Percentiles rank a stretch among this genome's conserved stretches.
Conservation (phyloP, 1,284 basidiomycete genomes). For the Blastosporella zonata region DNA sequence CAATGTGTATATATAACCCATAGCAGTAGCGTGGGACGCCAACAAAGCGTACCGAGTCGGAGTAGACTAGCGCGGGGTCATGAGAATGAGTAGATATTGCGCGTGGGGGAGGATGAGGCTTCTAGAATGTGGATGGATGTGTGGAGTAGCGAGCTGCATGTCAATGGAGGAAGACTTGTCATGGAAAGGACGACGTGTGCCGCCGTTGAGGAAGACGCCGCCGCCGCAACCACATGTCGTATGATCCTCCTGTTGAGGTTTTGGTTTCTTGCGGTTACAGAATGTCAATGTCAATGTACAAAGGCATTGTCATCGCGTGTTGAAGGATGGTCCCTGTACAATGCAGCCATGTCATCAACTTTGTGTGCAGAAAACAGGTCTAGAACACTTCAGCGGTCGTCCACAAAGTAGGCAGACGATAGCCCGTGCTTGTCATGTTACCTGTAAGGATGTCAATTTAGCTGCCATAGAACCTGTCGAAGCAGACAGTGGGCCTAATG, state of each 20-base stretch:
- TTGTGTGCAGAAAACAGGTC: not conserved
- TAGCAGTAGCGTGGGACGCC: too few relatives aligned
- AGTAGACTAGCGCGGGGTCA: too few relatives aligned
- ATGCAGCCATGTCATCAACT: too few relatives aligned
- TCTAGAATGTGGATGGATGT: not conserved
- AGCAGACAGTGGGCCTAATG: not conserved
- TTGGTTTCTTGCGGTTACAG: too few relatives aligned
- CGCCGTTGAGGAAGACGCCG: not conserved
- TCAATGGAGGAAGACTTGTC: not conserved
- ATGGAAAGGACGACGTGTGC: not conserved
- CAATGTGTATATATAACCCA: too few relatives aligned
- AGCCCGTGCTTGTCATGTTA: not conserved
- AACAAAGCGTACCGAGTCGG: too few relatives aligned
- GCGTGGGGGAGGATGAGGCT: too few relatives aligned
- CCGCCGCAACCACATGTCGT: not conserved
- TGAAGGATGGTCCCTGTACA: not conserved
- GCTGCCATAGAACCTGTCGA: not conserved
- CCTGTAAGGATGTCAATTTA: not conserved
- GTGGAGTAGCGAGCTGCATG: not conserved
- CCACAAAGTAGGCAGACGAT: not conserved
- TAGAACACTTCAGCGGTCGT: not conserved
- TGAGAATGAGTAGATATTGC: too few relatives aligned
- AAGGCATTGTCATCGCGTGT: too few relatives aligned
- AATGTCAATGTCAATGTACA: too few relatives aligned
- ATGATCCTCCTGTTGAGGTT: not conserved